Base-by-base conservation (phyloP, 139 green algal genomes). In the Mychonastes homosphaera region DNA sequence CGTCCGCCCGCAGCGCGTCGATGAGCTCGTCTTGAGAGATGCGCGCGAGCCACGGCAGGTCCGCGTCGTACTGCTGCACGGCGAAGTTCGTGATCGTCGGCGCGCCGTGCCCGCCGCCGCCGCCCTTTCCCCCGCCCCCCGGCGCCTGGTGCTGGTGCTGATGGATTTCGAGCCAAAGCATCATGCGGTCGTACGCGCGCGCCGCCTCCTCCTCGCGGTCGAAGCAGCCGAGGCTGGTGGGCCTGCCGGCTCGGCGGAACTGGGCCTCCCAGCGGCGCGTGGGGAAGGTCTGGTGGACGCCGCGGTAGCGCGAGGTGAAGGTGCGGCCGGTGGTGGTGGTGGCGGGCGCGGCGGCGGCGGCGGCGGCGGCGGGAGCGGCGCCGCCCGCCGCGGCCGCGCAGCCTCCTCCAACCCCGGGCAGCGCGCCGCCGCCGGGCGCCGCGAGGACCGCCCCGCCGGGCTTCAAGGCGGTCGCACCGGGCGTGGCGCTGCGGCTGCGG, bases 61-160 rank as follows among this genome's bases (percentile, higher is more conserved):
- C 78, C n/a, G 63, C 66, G 33, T 87, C 79, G 51, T 95, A 95
- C 61, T 91, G 75, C 13, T 68, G 65, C 0, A 79, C 39, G 50
- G 90, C 84, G 67, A 92, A 95, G 69, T 95, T 95, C 21, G 84
- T 92, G 60, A 92, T 87, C n/a, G n/a, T n/a, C n/a, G n/a, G n/a
- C n/a, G n/a, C n/a, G n/a, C n/a, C n/a, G n/a, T n/a, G n/a, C n/a
- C n/a, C n/a, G n/a, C n/a, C n/a, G n/a, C n/a, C 39, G 58, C 80
- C 82, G 16, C 77, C 74, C 67, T 95, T 94, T 21, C 85, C 52
- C 34, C 79, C 77, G 23, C 58, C 49, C 35, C 58, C 72, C 35
- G 68, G 51, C 6, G 65, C 62, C 28, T 83, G 75, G 67, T 93
- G 83, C n/a, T n/a, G n/a, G n/a, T n/a, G n/a, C n/a, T n/a, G n/a